These are phyloP conservation scores for Misopates orontium DNA, from an alignment of 257 asterid genomes.

Conservation along the genomic window DNA sequence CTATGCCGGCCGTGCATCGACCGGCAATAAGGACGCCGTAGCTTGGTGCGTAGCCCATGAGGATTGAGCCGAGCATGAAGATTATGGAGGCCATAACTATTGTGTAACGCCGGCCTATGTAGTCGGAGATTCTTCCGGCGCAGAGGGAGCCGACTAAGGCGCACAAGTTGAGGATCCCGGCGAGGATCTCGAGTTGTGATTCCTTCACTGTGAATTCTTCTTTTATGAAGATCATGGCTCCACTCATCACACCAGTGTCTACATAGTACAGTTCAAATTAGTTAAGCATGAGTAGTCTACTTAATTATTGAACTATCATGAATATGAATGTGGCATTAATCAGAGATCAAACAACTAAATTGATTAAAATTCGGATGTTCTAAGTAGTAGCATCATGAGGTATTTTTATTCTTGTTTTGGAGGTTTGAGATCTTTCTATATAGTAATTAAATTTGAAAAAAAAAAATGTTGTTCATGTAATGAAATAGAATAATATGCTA, in stretches of 20 bases:
- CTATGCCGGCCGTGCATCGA: conserved; percentile 65
- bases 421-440: too few species aligned
- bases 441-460: too few species aligned
- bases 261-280: not conserved
- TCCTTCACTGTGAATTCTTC: conserved; percentile 62
- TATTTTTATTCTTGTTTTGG: too few species aligned
- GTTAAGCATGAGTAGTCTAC: too few species aligned
- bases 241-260: conserved; percentile 89
- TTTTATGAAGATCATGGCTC: conserved; percentile 74
- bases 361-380: too few species aligned
- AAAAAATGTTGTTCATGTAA: too few species aligned
- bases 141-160: conserved; percentile 64
- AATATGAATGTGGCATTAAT: too few species aligned
- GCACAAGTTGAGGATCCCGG: conserved; percentile 68
- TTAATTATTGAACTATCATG: too few species aligned
- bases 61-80: conserved; percentile 60
- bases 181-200: conserved; percentile 50
- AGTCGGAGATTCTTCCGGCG: conserved; percentile 77
- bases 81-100: conserved; percentile 54
- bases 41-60: conserved; percentile 69
- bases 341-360: too few species aligned
- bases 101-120: conserved; percentile 66
- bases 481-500: too few species aligned
- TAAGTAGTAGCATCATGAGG: too few species aligned
- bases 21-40: conserved; percentile 52